Conservation (phyloP, 1,284 basidiomycete species). For the Sanguinoderma infundibulare region DNA sequence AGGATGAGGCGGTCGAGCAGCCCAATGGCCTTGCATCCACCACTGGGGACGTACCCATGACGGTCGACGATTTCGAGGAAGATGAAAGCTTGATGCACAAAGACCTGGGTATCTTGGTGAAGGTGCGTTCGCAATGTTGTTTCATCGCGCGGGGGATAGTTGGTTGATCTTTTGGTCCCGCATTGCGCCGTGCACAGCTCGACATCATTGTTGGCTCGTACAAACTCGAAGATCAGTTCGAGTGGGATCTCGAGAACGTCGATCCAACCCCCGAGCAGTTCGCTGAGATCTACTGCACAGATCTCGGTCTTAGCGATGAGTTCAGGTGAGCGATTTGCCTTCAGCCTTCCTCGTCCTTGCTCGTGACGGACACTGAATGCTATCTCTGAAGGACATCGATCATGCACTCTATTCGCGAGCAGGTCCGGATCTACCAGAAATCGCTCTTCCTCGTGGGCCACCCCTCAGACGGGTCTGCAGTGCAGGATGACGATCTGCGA, state of each 20-base stretch:
- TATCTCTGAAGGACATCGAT: slow-evolving; percentile 78
- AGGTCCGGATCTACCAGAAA: slow-evolving; percentile 91
- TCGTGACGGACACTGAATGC: not conserved
- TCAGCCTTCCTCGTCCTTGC: slow-evolving; percentile 13
- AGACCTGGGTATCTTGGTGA: slow-evolving; percentile 91
- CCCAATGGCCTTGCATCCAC: slow-evolving; percentile 7
- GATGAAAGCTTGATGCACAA: slow-evolving; percentile 67
- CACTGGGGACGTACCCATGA: slow-evolving; percentile 27
- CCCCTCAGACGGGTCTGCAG: slow-evolving; percentile 75
- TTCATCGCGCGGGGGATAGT: slow-evolving; percentile 1
- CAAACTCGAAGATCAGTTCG: slow-evolving; percentile 96
- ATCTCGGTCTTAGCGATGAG: slow-evolving; percentile 91
- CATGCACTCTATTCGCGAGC: slow-evolving; percentile 95
- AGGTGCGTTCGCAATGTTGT: slow-evolving; percentile 46
- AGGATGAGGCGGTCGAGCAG: slow-evolving; percentile 31
- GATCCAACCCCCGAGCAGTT: slow-evolving; percentile 90
- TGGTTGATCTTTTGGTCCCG: slow-evolving; percentile 19
- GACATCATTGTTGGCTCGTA: slow-evolving; percentile 95
- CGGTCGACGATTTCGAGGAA: slow-evolving; percentile 42
- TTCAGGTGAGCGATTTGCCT: slow-evolving; percentile 73
- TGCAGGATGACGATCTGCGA: slow-evolving; percentile 93
- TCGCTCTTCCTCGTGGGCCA: slow-evolving; percentile 93
- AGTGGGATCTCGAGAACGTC: slow-evolving; percentile 92
- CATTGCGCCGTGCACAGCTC: slow-evolving; percentile 54
- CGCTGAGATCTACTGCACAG: slow-evolving; percentile 85